A percentile compares a stretch with the other conserved stretches of the same genome.
Conservation (phyloP, 1,284 basidiomycete genomes). For the Stereum hirsutum region DNA sequence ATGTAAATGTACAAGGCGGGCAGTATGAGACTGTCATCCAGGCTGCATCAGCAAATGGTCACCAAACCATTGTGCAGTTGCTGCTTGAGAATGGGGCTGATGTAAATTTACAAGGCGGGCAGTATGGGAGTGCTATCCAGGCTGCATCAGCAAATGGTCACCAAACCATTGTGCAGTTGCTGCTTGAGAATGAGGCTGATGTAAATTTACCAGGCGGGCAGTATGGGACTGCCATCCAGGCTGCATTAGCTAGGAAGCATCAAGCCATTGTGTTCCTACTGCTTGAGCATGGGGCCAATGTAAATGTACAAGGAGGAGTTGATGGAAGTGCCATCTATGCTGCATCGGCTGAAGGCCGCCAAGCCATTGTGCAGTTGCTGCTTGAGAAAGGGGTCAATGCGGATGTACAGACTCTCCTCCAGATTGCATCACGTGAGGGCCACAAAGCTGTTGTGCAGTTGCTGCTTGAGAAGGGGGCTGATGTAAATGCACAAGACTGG, state of each 20-base stretch:
- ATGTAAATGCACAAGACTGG: not conserved
- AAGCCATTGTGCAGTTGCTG: not conserved
- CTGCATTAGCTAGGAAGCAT: not conserved
- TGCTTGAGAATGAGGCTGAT: not conserved
- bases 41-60: not conserved
- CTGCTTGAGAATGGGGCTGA: not conserved
- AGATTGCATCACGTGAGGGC: not conserved
- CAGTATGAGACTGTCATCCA: not conserved
- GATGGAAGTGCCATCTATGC: not conserved
- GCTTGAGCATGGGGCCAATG: not conserved
- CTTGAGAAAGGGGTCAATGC: not conserved
- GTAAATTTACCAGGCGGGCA: not conserved
- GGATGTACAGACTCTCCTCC: not conserved
- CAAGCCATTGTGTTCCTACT: not conserved
- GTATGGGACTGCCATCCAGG: not conserved
- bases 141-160: not conserved
- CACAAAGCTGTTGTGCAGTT: not conserved
- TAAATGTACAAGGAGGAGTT: not conserved
- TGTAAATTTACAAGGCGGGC: not conserved
- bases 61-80: too few species aligned
- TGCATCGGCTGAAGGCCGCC: not conserved
- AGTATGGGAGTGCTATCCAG: not conserved
- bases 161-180: not conserved
- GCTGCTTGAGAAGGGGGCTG: not conserved
- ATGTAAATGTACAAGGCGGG: not conserved